Evolutionary conservation across 2,329 filamentous ascomycete species (phyloP), one percentile per base, ranked within the genome.

Genomic region (Colletotrichum chlorophyti): DNA sequence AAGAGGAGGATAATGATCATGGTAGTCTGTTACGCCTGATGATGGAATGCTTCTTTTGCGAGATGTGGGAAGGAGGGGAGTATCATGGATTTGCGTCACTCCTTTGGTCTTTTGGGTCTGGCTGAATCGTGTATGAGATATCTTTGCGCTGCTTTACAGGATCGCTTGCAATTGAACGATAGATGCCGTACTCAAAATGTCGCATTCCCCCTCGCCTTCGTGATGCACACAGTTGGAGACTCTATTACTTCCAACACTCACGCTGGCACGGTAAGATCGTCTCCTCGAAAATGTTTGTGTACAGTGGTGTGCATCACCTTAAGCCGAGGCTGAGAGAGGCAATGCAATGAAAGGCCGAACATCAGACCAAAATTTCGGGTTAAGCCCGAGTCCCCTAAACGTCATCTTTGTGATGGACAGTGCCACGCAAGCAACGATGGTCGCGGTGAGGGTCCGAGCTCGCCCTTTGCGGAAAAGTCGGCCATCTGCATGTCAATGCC

Each of bases 1-100:
- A 50, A 34, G 51, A 38, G 57, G 57, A 57, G 57, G 57, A 50
- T 58, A 58, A 58, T 58, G 29, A 31, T 12, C 38, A 57, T 50
- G 32, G 43, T 57, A 57, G 57, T 60, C 34, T 57, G 38, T 49
- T 50, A 50, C 50, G 43, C 35, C 31, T 57, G 24, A 60, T 24
- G 57, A 60, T 38, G 31, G 48, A 43, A 60, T 32, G 57, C 51
- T 35, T 50, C 31, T 7, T n/a, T n/a, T n/a, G 57, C 4, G 10
- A 45, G 52, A 15, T 6, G 51, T n/a, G n/a, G n/a, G n/a, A n/a
- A n/a, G n/a, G n/a, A n/a, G 48, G 27, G 48, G 51, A 50, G 45
- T 60, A 60, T 45, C 34, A 41, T 32, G 51, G 31, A n/a, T 45
- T 14, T 43, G 37, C 32, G 45, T 55, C 57, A 46, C 45, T 60